Base-by-base conservation (phyloP, 2,329 filamentous ascomycete species). In the Escovopsis weberi region DNA sequence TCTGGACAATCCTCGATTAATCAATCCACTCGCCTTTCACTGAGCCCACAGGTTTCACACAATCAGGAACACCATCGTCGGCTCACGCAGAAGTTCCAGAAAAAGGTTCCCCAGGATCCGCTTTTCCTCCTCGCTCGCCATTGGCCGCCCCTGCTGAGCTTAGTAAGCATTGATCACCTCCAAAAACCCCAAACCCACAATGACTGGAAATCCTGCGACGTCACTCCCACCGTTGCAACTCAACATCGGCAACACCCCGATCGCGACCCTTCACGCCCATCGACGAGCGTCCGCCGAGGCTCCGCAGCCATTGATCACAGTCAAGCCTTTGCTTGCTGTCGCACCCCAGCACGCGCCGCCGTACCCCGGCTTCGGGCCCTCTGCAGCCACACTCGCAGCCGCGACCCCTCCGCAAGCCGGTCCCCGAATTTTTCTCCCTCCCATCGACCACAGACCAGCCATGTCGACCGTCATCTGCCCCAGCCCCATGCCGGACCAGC, bases 401-500 rank as follows among this genome's bases (percentile, higher is more conserved):
- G 40, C 43, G 26, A 37, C 44, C 45, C 52, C 50, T 51, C 57
- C 51, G 43, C 52, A 50, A 54, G 53, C 51, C 49, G 50, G 41
- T 36, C 56, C 51, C 49, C 58, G 54, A 44, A 57, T 57, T 45
- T 59, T 52, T 47, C 55, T 57, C 47, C 60, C 59, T 36, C 55
- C 60, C 37, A 56, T 61, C 52, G 64, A 67, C 51, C 67, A 58
- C 49, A 66, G 67, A 59, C 28, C 28, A 32, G 60, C 64, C 43
- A 70, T 72, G 66, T 63, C 68, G 8, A 64, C 67, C 42, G 62
- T 67, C 51, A 60, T 69, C 47, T 62, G 62, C 39, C 65, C 67
- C 33, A 55, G 56, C 41, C 54, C 62, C 36, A 53, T 55, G 11
- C 53, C 59, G 43, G 67, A 68, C 48, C 52, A 57, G 33, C 52